Evolutionary conservation across 805 yeast genomes (phyloP).

Genomic region (Candida andamanensis): DNA sequence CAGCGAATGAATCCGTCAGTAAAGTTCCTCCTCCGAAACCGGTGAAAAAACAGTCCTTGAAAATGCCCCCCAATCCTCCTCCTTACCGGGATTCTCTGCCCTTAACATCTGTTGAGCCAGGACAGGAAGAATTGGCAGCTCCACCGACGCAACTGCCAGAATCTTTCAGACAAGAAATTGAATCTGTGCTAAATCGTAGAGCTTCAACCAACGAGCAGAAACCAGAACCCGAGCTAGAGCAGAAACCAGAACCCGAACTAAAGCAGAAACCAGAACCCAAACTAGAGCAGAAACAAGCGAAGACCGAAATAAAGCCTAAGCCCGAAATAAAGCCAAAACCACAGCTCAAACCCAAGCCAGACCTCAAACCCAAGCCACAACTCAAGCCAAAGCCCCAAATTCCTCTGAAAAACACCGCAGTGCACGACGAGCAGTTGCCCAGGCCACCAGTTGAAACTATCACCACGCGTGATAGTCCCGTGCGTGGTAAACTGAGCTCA

Average conservation of each 20-base stretch:
- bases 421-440: too few relatives aligned
- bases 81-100: slow-evolving; percentile 14
- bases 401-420: neutral
- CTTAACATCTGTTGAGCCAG: too few relatives aligned
- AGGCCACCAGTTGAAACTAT: too few relatives aligned
- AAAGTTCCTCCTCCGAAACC: slow-evolving; percentile 43
- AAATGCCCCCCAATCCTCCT: slow-evolving; percentile 16
- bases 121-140: too few relatives aligned
- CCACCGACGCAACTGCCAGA: too few relatives aligned
- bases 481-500: neutral
- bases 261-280: neutral
- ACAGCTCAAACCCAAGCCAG: slow-evolving; percentile 2
- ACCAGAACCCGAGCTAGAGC: neutral
- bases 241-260: neutral
- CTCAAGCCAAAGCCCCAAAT: slow-evolving; percentile 11
- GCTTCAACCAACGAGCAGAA: neutral
- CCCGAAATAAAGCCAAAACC: slow-evolving; percentile 6
- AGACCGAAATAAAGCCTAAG: slow-evolving; percentile 3
- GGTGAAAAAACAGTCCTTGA: slow-evolving; percentile 21
- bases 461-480: too few relatives aligned
- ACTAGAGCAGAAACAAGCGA: neutral
- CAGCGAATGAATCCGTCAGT: slow-evolving; percentile 12
- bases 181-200: neutral
- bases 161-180: too few relatives aligned
- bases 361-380: slow-evolving; percentile 7